Conservation (phyloP, 164 flowering plant genomes). For the Cinnamomum chago region DNA sequence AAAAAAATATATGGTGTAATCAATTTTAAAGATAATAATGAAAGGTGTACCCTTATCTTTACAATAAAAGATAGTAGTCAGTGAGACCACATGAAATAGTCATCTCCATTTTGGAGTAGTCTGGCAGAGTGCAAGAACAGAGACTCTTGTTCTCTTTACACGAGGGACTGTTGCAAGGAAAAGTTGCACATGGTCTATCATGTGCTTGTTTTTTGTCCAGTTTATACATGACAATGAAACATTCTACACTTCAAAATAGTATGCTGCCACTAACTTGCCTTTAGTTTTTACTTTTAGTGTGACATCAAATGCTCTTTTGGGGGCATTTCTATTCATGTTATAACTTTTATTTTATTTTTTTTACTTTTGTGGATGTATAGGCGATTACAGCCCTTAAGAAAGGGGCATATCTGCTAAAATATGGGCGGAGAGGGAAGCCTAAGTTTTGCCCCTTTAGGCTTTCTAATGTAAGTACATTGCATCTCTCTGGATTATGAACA, state of each 20-base stretch:
- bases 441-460: constrained; percentile 20
- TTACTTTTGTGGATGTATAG: constrained; percentile 9
- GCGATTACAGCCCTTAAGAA: constrained; percentile 19
- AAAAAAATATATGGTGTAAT: too few relatives aligned
- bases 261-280: not conserved
- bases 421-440: constrained; percentile 21
- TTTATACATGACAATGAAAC: not conserved
- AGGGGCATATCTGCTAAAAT: constrained; percentile 14
- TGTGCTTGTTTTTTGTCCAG: not conserved
- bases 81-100: too few relatives aligned
- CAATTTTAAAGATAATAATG: too few relatives aligned
- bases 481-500: not conserved
- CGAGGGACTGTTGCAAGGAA: not conserved
- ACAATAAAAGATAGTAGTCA: too few relatives aligned
- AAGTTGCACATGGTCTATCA: too few relatives aligned
- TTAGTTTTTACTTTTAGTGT: not conserved
- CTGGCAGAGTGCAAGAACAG: not conserved
- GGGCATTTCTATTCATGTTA: not conserved
- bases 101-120: not conserved
- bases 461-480: constrained; percentile 14
- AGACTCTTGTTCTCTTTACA: not conserved
- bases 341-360: not conserved
- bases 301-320: not conserved
- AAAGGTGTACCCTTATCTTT: too few relatives aligned
- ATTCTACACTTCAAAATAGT: not conserved